Evolutionary conservation across 805 yeast genomes (phyloP).

Genomic region (Pichia nanzhaoensis): DNA sequence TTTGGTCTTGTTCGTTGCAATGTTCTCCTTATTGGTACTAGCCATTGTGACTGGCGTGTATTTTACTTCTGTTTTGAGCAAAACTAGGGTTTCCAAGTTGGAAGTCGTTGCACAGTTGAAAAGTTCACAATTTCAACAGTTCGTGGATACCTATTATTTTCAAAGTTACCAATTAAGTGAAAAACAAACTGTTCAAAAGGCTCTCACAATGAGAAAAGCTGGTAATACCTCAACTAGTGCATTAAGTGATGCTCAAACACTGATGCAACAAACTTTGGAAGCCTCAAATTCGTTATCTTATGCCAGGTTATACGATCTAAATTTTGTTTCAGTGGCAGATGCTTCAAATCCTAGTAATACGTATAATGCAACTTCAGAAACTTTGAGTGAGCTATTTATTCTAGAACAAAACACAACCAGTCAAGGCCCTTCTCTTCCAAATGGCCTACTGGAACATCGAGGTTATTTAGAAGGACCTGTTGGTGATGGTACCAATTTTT

Average conservation of each 20-base stretch:
- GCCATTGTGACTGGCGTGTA: constrained; percentile 74
- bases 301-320: constrained; percentile 62
- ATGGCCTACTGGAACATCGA: constrained; percentile 33
- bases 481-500: constrained; percentile 38
- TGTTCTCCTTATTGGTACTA: constrained; percentile 61
- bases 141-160: constrained; percentile 53
- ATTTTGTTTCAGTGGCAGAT: constrained; percentile 40
- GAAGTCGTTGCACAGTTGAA: constrained; percentile 76
- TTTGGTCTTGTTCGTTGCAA: constrained; percentile 61
- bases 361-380: constrained; percentile 30
- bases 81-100: constrained; percentile 61
- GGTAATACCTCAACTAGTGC: constrained; percentile 57
- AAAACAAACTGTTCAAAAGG: constrained; percentile 51
- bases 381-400: constrained; percentile 38
- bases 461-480: constrained; percentile 68
- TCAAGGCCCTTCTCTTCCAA: constrained; percentile 31
- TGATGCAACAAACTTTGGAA: constrained; percentile 54
- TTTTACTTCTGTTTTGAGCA: constrained; percentile 55
- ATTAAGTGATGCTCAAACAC: constrained; percentile 39
- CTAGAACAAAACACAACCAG: constrained; percentile 11
- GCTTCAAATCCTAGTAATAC: constrained; percentile 31
- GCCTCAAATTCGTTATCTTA: constrained; percentile 57
- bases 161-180: constrained; percentile 62
- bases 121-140: constrained; percentile 71
- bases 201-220: constrained; percentile 58